Evolutionary conservation across 108 stramenopile genomes (phyloP), one percentile per base, ranked within the genome.

Genomic region (Aureococcus anophagefferens): DNA sequence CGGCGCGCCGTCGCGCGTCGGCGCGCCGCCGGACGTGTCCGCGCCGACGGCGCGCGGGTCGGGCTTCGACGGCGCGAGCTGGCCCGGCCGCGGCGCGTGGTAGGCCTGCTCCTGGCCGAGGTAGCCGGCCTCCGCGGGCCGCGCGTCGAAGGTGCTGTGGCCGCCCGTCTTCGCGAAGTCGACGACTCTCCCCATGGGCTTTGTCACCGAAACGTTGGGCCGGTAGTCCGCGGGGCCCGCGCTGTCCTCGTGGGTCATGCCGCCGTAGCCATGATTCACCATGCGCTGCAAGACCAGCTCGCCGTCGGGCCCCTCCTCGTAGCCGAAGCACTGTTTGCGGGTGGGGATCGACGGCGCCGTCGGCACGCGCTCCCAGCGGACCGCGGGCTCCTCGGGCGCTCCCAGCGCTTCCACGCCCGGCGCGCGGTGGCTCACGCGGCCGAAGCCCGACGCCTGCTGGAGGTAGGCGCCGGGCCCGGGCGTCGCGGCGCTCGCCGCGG

Each of bases 311-410:
- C 46, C 45, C 46, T 69, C 68, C 68, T 69, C 68, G 46, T 69
- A 69, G 11, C 68, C 68, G 46, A 46, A 69, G 46, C 68, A 59
- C 68, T 69, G 68, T 9, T 36, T 25, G 68, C 32, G 45, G 11
- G 25, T 44, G 0, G 68, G 68, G 46, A 69, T 69, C 11, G 45
- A 46, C n/a, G 68, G 68, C 9, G 68, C 68, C 46, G 68, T 69
- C n/a, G 68, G 45, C 28, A 36, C 37, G 25, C 68, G 15, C 17
- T 32, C 32, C 68, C 68, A 69, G 14, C 21, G 1, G 21, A 59
- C 51, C 40, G 40, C 40, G 5, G 40, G 40, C n/a, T n/a, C n/a
- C n/a, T n/a, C n/a, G n/a, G n/a, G n/a, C n/a, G n/a, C n/a, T n/a
- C n/a, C n/a, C n/a, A n/a, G n/a, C n/a, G n/a, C n/a, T n/a, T n/a